Evolutionary conservation across 208 protist species (phyloP), one percentile per base, ranked within the genome.

Genomic region (Trypanosomatidae sp.): DNA sequence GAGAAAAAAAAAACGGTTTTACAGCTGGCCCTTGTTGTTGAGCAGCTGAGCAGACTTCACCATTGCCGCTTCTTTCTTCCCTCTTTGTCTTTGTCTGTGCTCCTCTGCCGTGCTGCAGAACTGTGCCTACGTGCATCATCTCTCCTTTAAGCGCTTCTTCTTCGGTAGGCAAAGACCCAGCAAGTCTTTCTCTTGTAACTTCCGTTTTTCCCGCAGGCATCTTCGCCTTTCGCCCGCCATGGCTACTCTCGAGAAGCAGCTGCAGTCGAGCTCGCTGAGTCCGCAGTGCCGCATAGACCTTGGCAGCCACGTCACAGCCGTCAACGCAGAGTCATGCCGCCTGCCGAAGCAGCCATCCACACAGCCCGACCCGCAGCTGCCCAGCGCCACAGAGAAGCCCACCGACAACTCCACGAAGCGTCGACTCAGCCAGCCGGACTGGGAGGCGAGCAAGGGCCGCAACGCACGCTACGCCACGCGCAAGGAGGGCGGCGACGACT

Each of bases 221-320:
- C n/a, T n/a, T n/a, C n/a, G n/a, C n/a, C n/a, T n/a, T n/a, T n/a
- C n/a, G n/a, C n/a, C n/a, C n/a, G n/a, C n/a, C 3, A 93, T 96
- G 91, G 22, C 84, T 15, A 93, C 84, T 8, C 84, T 96, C 13
- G 74, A 89, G 46, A 58, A 88, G 7, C 83, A 88, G 68, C 56
- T 96, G 69, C 83, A 86, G 28, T 80, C 72, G 36, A 88, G 89
- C 46, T 81, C 83, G 41, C 80, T 96, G 41, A 87, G 81, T 39
- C 79, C 80, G 50, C 69, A 82, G 47, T 96, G 91, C 83, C 85
- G 86, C 59, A 60, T 77, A 5, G 91, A 96, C 70, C 73, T 96
- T 33, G 77, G 87, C 30, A 92, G 86, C 53, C 80, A 90, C 49
- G 77, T 86, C 25, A 73, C 78, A 66, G 85, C 92, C 71, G 44